These are phyloP conservation scores for Aureobasidium subglaciale DNA, from an alignment of 2,329 filamentous ascomycete genomes.

Conservation along the genomic window DNA sequence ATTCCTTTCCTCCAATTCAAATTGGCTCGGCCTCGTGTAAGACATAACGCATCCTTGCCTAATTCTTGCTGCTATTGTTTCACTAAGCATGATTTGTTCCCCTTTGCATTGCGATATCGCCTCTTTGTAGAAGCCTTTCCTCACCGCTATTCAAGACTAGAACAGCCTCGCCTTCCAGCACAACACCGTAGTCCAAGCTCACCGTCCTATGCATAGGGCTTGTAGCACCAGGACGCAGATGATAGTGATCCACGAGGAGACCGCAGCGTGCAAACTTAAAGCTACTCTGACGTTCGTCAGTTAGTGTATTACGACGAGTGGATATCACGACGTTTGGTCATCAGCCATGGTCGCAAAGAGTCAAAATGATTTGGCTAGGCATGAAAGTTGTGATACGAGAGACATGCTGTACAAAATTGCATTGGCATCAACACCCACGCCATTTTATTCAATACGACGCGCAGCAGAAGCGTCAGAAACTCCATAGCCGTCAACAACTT, in stretches of 20 bases:
- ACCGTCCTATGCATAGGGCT: constrained; percentile 34
- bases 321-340: background rate
- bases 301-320: too few relatives aligned
- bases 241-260: constrained; percentile 8
- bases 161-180: constrained; percentile 33
- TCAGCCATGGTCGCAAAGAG: too few relatives aligned
- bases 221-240: constrained; percentile 28
- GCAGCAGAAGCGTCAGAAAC: constrained; percentile 3
- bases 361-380: too few relatives aligned
- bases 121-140: constrained; percentile 26
- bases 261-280: too few relatives aligned
- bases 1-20: constrained; percentile 8
- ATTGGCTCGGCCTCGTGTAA: constrained; percentile 10
- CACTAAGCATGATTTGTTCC: constrained; percentile 22
- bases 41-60: constrained; percentile 20
- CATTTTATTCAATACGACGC: background rate
- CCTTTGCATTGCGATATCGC: constrained; percentile 30
- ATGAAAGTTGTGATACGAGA: too few relatives aligned
- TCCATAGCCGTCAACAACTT: background rate
- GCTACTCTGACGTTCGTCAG: too few relatives aligned
- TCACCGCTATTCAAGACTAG: constrained; percentile 30
- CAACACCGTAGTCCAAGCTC: constrained; percentile 32
- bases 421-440: too few relatives aligned
- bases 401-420: too few relatives aligned
- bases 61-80: constrained; percentile 19